These are phyloP conservation scores for Backusella sp. DNA, from an alignment of 192 early-diverging fungal species.

Conservation along the genomic window DNA sequence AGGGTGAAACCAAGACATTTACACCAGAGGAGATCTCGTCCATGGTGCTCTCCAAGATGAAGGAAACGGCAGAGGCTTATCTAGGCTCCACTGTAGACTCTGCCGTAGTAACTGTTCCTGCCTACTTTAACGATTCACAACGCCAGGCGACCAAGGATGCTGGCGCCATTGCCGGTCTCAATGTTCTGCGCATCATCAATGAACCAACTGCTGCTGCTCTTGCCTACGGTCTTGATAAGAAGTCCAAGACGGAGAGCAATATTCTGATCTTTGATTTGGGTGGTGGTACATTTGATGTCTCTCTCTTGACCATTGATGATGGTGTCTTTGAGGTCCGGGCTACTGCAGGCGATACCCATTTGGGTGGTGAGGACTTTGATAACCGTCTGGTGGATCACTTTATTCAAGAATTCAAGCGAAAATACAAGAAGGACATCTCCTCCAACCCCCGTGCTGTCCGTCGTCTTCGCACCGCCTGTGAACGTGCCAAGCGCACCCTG, in stretches of 20 bases:
- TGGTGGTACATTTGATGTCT: slow-evolving; percentile 97
- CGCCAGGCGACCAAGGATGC: slow-evolving; percentile 94
- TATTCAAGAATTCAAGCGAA: slow-evolving; percentile 94
- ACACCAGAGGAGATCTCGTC: slow-evolving; percentile 96
- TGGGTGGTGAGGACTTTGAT: slow-evolving; percentile 99
- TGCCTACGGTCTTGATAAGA: slow-evolving; percentile 77
- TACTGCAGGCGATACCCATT: slow-evolving; percentile 97
- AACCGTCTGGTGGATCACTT: slow-evolving; percentile 97
- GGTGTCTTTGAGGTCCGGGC: slow-evolving; percentile 98
- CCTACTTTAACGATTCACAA: slow-evolving; percentile 97
- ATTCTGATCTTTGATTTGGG: slow-evolving; percentile 97
- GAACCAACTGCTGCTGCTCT: slow-evolving; percentile 92
- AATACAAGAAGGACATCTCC: slow-evolving; percentile 93
- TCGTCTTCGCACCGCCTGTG: slow-evolving; percentile 94
- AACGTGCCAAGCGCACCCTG: slow-evolving; percentile 96
- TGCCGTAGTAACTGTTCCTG: slow-evolving; percentile 98
- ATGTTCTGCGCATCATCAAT: slow-evolving; percentile 91
- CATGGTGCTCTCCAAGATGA: slow-evolving; percentile 95
- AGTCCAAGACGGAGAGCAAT: slow-evolving; percentile 95
- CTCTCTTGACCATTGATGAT: slow-evolving; percentile 93
- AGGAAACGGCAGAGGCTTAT: slow-evolving; percentile 88
- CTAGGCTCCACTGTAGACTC: slow-evolving; percentile 80
- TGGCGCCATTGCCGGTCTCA: slow-evolving; percentile 82
- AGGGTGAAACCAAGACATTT: slow-evolving; percentile 94
- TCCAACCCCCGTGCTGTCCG: slow-evolving; percentile 89